Base-by-base conservation (phyloP, 1,284 basidiomycete species). In the Chiua sp. region DNA sequence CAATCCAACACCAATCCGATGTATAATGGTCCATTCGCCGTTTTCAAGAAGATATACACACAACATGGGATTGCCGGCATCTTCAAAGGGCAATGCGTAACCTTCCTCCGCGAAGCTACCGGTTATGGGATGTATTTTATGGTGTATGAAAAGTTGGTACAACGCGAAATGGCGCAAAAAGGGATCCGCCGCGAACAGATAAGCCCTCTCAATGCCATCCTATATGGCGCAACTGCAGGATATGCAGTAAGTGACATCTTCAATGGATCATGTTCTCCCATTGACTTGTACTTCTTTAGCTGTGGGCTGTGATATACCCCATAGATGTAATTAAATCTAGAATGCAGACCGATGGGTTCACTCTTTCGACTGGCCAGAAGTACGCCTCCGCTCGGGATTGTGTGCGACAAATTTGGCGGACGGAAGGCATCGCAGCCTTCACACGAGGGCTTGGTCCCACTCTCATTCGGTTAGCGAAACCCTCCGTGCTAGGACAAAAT, bases 311-410 rank as follows among this genome's bases (percentile, higher is more conserved):
- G 13, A 95, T 95, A 78, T 96, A 96, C 79, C 94, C 94, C 11
- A 89, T 95, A 74, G 96, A 97, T 76, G 94, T 98, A 84, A 88
- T 98, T 75, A 98, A 98, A 75, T 93, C 92, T 32, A 88, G 95
- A 58, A 90, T 98, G 80, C 97, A 98, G 78, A 98, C 96, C 0
- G 97, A 98, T 72, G 90, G 91, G 1, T 92, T 96, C 72, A 83
- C 87, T 48, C 79, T 86, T 8, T 76, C 85, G 23, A 87, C 87
- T 57, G 90, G 89, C 44, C 87, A 91, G 68, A 91, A 91, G 73
- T 98, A 96, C 79, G 83, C 80, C 47, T 92, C 91, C 15, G 87
- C 92, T 13, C 65, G 93, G 37, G 91, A 98, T 73, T 98, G 95
- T 67, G 86, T 92, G 44, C 84, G 85, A 44, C 91, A 88, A 62